phyloP scores from a whole-genome alignment of 1,284 basidiomycete species.

The Cutaneotrichosporon cutaneum region DNA sequence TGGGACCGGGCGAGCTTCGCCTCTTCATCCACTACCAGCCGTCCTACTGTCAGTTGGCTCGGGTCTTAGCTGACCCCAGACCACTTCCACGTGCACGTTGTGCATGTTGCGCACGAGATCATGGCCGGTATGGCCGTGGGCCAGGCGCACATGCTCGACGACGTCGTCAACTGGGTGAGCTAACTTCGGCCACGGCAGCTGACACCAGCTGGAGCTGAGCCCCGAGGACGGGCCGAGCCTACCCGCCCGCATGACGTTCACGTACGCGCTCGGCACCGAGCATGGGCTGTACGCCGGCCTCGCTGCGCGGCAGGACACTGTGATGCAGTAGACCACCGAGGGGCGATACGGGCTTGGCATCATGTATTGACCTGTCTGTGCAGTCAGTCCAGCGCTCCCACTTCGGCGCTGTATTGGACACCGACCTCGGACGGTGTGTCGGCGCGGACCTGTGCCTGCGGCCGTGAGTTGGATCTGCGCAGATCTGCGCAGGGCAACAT shows the following conservation, averaged over 20 bases:
- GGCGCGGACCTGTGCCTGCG: too few species aligned
- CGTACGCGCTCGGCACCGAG: constrained; percentile 77
- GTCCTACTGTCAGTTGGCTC: constrained; percentile 73
- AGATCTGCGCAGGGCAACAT: too few species aligned
- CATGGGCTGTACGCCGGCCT: constrained; percentile 62
- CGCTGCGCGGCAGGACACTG: constrained; percentile 5
- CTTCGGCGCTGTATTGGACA: too few species aligned
- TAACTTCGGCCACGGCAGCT: too few species aligned
- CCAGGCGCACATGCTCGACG: constrained; percentile 89
- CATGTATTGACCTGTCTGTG: too few species aligned
- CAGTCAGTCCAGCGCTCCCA: too few species aligned
- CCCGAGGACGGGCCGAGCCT: constrained; percentile 53
- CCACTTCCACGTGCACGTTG: constrained; percentile 93
- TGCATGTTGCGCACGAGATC: constrained; percentile 68
- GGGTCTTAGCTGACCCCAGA: constrained; percentile 57
- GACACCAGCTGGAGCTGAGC: constrained; percentile 62
- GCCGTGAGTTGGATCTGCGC: too few species aligned
- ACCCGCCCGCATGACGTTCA: constrained; percentile 69
- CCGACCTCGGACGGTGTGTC: too few species aligned
- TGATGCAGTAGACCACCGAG: not conserved
- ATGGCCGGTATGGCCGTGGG: constrained; percentile 75
- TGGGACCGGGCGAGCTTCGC: constrained; percentile 65
- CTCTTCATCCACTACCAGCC: constrained; percentile 95
- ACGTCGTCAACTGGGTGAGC: constrained; percentile 76
- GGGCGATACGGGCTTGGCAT: too few species aligned